Conservation (phyloP, 164 flowering plant species). For the Annona squamosa region DNA sequence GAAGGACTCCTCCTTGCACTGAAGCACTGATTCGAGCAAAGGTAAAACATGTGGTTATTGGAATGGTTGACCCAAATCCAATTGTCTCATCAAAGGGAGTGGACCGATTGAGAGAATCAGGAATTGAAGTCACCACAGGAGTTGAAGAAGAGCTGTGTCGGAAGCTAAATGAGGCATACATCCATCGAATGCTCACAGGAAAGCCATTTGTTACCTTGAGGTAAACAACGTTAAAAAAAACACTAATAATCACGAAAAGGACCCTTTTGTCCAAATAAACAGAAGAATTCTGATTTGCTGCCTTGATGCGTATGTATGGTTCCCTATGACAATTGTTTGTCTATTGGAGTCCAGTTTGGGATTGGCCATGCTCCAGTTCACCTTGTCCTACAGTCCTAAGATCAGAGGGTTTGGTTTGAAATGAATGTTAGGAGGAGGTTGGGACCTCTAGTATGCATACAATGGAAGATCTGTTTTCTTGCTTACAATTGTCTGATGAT, state of each 20-base stretch:
- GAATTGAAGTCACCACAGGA: slow-evolving; percentile 65
- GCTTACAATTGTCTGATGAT: neutral
- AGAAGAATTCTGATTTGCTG: neutral
- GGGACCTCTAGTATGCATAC: neutral
- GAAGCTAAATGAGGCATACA: slow-evolving; percentile 71
- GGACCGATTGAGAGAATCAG: slow-evolving; percentile 55
- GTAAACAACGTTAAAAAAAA: slow-evolving; percentile 20
- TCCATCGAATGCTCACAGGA: slow-evolving; percentile 73
- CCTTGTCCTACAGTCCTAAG: neutral
- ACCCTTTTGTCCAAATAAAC: neutral
- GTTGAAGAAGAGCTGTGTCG: slow-evolving; percentile 85
- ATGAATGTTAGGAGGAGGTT: neutral
- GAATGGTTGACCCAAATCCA: slow-evolving; percentile 98
- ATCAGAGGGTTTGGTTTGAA: neutral
- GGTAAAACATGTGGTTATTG: slow-evolving; percentile 81
- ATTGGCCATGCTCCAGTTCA: neutral
- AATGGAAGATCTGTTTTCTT: neutral
- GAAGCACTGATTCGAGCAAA: slow-evolving; percentile 87
- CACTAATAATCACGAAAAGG: neutral
- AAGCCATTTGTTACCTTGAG: slow-evolving; percentile 76
- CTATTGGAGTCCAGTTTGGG: neutral
- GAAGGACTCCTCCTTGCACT: slow-evolving; percentile 91
- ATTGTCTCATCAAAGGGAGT: slow-evolving; percentile 85
- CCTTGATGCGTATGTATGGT: neutral
- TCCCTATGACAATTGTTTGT: neutral